Base-by-base conservation (phyloP, 225 moss, liverwort and hornwort genomes). In the Polytrichum commune region DNA sequence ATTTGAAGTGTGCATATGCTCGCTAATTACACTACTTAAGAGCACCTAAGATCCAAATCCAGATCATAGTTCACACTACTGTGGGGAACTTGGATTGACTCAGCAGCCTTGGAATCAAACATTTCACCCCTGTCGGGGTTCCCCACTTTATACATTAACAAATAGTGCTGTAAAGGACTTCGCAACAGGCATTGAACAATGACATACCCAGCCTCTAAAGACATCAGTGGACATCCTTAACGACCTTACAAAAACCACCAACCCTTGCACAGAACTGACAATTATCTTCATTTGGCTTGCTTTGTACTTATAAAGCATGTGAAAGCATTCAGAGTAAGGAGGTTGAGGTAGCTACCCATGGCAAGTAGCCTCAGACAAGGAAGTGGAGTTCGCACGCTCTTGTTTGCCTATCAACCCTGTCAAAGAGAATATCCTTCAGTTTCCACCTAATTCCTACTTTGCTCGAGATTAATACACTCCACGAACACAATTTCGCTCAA, bases 381-480 rank as follows among this genome's bases (percentile, higher is more conserved):
- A 80, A 25, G 72, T 70, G 35, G 75, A 85, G 67, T 78, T 78
- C 35, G 60, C 32, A 28, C 86, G 76, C 29, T 86, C 80, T 61
- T 83, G 77, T 71, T 82, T 84, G 7, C 76, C 60, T 29, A 82
- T 56, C 69, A 96, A 76, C 60, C 90, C 93, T 93, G 85, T 66
- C 70, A 75, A 66, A 72, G 56, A 61, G 54, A 57, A 60, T 38
- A 56, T 19, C 26, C 19, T 3, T 66, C 54, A 7, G 62, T 29
- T 33, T 19, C 0, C 68, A 69, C 22, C 29, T 4, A 46, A 33
- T 9, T n/a, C 54, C 27, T 13, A 54, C 33, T 24, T 55, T 8
- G 54, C 24, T 54, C 58, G 0, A 16, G 63, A 81, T 54, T 60
- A 65, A 62, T 69, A 63, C 38, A 57, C 19, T 16, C 5, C 25